A percentile compares a stretch with the other conserved stretches of the same genome.
Conservation (phyloP, 805 yeast species). For the Candida odintsovae region DNA sequence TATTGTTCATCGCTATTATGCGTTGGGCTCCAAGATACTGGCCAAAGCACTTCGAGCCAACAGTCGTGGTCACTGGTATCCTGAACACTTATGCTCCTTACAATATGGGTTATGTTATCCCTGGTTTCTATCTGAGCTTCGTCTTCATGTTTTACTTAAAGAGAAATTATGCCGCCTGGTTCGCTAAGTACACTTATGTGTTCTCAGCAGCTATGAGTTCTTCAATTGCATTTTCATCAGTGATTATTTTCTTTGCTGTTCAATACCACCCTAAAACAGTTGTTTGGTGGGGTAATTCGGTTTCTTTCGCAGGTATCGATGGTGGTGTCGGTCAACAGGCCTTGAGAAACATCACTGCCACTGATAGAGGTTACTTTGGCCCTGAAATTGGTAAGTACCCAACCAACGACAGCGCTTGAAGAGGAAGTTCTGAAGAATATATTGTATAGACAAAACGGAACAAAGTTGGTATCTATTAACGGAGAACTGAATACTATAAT, state of each 20-base stretch:
- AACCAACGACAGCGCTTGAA: background rate
- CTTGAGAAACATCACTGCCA: conserved; percentile 7
- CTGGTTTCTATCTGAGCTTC: conserved; percentile 27
- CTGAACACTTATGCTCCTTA: conserved; percentile 43
- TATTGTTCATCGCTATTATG: conserved; percentile 27
- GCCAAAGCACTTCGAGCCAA: conserved; percentile 35
- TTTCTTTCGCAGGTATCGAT: conserved; percentile 32
- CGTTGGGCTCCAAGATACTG: conserved; percentile 22
- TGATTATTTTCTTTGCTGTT: conserved; percentile 45
- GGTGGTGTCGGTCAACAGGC: conserved; percentile 25
- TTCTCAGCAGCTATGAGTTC: conserved; percentile 52
- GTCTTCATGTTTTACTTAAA: conserved; percentile 39
- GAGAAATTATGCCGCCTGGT: conserved; percentile 43
- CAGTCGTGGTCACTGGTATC: conserved; percentile 42
- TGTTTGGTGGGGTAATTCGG: conserved; percentile 66
- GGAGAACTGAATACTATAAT: too few relatives aligned
- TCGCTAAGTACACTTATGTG: conserved; percentile 45
- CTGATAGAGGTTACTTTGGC: conserved; percentile 18
- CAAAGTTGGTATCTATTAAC: too few relatives aligned
- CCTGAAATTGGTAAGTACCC: conserved; percentile 15
- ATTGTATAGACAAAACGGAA: too few relatives aligned
- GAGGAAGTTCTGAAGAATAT: too few relatives aligned
- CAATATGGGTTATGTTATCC: conserved; percentile 34
- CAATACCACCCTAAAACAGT: conserved; percentile 37
- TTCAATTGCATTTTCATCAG: conserved; percentile 56